phyloP scores from a whole-genome alignment of 208 protist genomes.

The Trypanosoma lewisi region DNA sequence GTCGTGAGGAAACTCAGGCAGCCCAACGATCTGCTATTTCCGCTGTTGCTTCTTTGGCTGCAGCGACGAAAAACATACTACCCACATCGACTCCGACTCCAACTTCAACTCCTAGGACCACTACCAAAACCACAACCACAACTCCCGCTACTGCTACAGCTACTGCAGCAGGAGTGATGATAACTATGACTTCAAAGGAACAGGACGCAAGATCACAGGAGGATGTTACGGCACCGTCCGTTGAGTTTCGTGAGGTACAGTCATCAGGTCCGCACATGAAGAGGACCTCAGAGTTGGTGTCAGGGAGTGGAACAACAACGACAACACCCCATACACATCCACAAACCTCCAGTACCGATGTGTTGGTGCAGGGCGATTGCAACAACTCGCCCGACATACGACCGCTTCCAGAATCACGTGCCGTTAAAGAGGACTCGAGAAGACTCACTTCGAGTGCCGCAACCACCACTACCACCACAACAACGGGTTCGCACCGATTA shows the following conservation, averaged over 20 bases:
- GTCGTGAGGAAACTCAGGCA: background rate
- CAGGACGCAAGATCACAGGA: background rate
- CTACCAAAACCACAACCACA: too few relatives aligned
- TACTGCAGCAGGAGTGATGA: background rate
- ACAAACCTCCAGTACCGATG: constrained; percentile 8
- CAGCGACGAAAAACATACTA: background rate
- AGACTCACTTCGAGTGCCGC: background rate
- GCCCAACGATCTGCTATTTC: background rate
- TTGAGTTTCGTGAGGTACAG: background rate
- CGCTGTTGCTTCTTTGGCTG: background rate
- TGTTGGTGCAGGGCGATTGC: background rate
- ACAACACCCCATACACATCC: background rate
- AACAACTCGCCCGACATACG: background rate
- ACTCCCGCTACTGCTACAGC: background rate
- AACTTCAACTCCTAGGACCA: too few relatives aligned
- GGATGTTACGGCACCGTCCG: background rate
- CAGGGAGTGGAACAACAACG: background rate
- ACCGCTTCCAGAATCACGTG: background rate
- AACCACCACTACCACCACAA: background rate
- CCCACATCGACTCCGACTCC: background rate
- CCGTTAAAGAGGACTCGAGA: background rate
- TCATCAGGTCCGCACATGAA: background rate
- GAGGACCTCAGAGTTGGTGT: background rate
- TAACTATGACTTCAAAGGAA: background rate
- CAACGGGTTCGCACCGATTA: background rate